Evolutionary conservation across 352 stramenopile genomes (phyloP), one percentile per base, ranked within the genome.

Genomic region (Globisporangium ultimum): DNA sequence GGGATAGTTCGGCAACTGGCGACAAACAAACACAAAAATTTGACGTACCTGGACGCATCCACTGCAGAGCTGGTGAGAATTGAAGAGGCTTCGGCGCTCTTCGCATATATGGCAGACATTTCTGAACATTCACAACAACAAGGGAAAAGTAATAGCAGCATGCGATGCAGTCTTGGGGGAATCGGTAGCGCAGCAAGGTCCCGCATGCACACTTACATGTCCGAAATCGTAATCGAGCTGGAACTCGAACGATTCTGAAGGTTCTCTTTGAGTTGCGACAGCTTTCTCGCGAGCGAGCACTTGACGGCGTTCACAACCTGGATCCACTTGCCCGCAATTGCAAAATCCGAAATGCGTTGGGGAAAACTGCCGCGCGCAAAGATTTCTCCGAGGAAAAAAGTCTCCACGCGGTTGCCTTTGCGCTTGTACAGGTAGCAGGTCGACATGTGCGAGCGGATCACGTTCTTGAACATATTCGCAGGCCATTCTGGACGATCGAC

Each of bases 401-500:
- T 63, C 49, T 77, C 66, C 49, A 71, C 58, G 2, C 24, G 24
- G 24, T 32, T 32, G 24, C 24, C 24, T 32, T 32, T 32, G 24
- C 24, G 24, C 24, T 32, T 32, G 24, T 83, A 71, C 12, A 80
- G 64, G 14, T 80, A 83, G 41, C 68, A 79, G 1, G 75, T 42
- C 12, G 66, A 71, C 20, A 47, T 38, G 17, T 65, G 40, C 11
- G 66, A 50, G 11, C 68, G 63, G 21, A 69, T 71, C 52, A 74
- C 70, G 36, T 63, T 60, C 48, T 66, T 66, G 46, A 53, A 57
- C 15, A 54, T 40, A 28, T 67, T 68, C 24, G 64, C 60, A 10
- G 61, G 63, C 45, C 55, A 66, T 49, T 74, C 61, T 2, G 68
- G 63, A 1, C 70, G 62, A 45, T 77, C 53, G 13, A 84, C 53